Percentiles rank a stretch among this genome's conserved stretches.
Evolutionary conservation across 768 basidiomycete species (phyloP).

Genomic region (Mycena epipterygia): DNA sequence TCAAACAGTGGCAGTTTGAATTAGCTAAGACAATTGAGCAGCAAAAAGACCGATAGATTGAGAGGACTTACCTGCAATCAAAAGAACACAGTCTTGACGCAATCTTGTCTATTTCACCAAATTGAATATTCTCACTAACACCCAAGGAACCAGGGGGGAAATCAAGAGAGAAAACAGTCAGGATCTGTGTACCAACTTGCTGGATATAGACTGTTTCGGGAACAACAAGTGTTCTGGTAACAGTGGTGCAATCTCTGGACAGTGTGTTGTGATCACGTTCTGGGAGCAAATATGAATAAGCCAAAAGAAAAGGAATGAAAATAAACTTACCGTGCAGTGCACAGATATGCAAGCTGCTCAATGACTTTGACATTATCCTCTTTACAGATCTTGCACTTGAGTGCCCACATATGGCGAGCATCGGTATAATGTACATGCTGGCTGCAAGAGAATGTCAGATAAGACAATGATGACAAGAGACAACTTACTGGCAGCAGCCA

Average conservation of each 20-base stretch:
- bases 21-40: background rate
- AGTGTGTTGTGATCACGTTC: background rate
- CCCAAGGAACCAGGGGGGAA: background rate
- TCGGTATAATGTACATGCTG: slow-evolving; percentile 12
- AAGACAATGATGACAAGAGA: background rate
- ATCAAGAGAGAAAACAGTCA: background rate
- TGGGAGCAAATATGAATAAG: background rate
- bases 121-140: background rate
- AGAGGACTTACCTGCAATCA: background rate
- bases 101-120: background rate
- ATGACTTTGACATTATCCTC: background rate
- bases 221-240: background rate
- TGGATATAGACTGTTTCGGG: background rate
- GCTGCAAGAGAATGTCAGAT: background rate
- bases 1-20: background rate
- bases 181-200: background rate
- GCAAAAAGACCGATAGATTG: background rate
- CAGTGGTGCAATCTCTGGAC: background rate
- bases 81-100: background rate
- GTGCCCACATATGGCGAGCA: background rate
- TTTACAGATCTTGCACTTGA: background rate
- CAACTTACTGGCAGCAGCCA: background rate
- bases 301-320: background rate
- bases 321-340: background rate
- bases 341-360: background rate